Evolutionary conservation across 768 basidiomycete species (phyloP).

Genomic region (Cyathus striatus): DNA sequence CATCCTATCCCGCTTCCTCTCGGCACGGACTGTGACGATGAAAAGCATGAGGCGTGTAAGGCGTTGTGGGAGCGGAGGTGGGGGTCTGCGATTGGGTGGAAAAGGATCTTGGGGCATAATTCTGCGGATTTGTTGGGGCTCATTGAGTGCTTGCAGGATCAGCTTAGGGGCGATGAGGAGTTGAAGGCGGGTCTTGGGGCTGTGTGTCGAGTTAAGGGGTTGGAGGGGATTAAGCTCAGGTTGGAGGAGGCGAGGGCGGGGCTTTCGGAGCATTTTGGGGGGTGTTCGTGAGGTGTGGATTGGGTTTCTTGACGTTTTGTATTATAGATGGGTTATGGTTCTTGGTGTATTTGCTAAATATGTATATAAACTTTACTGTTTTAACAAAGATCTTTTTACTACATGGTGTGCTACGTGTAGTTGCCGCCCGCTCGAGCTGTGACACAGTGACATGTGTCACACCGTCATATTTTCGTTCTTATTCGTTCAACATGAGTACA

Average conservation of each 20-base stretch:
- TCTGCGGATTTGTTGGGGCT: constrained; percentile 27
- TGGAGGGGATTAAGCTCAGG: constrained; percentile 17
- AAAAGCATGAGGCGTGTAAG: constrained; percentile 20
- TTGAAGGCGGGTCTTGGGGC: constrained; percentile 16
- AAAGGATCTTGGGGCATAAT: constrained; percentile 21
- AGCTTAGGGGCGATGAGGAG: constrained; percentile 26
- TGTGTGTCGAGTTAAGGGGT: constrained; percentile 25
- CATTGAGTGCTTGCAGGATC: constrained; percentile 24
- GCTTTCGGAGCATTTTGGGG: constrained; percentile 22
- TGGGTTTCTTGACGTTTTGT: neutral
- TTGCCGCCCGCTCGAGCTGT: too few species aligned
- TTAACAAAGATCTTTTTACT: too few species aligned
- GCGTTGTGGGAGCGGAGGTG: constrained; percentile 27
- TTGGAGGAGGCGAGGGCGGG: constrained; percentile 13
- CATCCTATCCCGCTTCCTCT: constrained; percentile 19
- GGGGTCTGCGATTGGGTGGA: constrained; percentile 24
- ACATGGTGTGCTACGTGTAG: too few species aligned
- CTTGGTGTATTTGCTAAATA: neutral
- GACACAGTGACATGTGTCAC: too few species aligned
- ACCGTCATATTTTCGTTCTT: too few species aligned
- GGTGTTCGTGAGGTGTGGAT: neutral
- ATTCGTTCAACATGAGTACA: too few species aligned
- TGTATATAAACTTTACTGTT: neutral
- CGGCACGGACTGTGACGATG: constrained; percentile 13
- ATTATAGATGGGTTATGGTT: neutral